Percentiles rank a stretch among this genome's conserved stretches.
Evolutionary conservation across 2,329 filamentous ascomycete genomes (phyloP).

Genomic region (Monosporascus sp.): DNA sequence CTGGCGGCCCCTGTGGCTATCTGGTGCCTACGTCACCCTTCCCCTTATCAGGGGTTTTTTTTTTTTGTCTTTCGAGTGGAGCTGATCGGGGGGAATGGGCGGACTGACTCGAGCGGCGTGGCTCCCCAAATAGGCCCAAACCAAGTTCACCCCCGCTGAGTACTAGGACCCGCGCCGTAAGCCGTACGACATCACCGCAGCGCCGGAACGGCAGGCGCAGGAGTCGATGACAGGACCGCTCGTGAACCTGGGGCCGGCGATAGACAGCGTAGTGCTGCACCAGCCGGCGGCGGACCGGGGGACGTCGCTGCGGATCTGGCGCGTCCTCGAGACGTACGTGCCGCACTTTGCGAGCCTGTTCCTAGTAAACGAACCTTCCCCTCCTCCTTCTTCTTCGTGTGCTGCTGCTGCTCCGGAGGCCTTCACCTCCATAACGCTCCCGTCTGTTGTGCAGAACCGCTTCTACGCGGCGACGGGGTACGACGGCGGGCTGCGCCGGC

Average conservation of each 20-base stretch:
- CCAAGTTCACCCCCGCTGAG: constrained; percentile 68
- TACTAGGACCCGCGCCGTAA: constrained; percentile 57
- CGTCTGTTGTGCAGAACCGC: constrained; percentile 68
- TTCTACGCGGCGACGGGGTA: constrained; percentile 58
- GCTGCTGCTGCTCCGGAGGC: too few relatives aligned
- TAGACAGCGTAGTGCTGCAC: constrained; percentile 76
- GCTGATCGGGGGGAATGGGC: neutral
- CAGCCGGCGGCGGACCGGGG: constrained; percentile 38
- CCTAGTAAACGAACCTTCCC: constrained; percentile 13
- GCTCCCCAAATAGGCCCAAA: constrained; percentile 56
- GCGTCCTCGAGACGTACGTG: constrained; percentile 60
- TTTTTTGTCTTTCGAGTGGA: neutral
- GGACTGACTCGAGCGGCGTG: constrained; percentile 6
- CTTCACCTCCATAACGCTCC: constrained; percentile 25
- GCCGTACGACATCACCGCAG: constrained; percentile 57
- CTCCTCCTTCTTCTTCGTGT: constrained; percentile 33
- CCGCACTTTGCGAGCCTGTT: constrained; percentile 35
- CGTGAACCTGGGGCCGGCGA: constrained; percentile 50
- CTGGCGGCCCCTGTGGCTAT: too few relatives aligned
- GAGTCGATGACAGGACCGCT: constrained; percentile 65
- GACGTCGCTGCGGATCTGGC: constrained; percentile 61
- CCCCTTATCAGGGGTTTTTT: neutral
- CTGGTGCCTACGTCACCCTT: too few relatives aligned
- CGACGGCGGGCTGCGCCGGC: constrained; percentile 54
- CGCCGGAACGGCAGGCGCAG: constrained; percentile 60